phyloP scores from a whole-genome alignment of 1,284 basidiomycete species.

The Fomitopsis betulina region DNA sequence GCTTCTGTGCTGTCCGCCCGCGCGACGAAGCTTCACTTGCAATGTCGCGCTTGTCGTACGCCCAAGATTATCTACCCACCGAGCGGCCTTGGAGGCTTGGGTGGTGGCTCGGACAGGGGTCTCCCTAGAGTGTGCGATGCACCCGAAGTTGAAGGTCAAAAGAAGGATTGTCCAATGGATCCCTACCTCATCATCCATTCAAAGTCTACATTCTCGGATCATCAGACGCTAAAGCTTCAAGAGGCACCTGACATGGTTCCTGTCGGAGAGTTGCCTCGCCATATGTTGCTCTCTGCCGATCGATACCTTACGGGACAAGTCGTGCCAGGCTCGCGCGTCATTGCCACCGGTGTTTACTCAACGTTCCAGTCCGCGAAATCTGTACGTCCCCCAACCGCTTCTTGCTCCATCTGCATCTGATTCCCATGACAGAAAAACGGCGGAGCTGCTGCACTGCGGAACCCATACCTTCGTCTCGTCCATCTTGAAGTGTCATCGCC shows the following conservation, averaged over 20 bases:
- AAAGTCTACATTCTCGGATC: constrained; percentile 92
- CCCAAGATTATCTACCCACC: constrained; percentile 80
- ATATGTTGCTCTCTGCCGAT: constrained; percentile 93
- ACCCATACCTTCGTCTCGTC: constrained; percentile 91
- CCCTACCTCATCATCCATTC: constrained; percentile 97
- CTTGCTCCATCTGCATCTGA: not conserved
- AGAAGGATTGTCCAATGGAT: constrained; percentile 93
- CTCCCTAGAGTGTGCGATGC: constrained; percentile 85
- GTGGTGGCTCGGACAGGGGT: constrained; percentile 74
- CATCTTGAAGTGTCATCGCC: constrained; percentile 88
- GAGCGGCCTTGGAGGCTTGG: constrained; percentile 84
- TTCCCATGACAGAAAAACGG: constrained; percentile 56
- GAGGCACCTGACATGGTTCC: constrained; percentile 99
- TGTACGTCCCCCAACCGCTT: constrained; percentile 36
- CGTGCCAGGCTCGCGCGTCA: constrained; percentile 90
- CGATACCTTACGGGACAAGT: constrained; percentile 87
- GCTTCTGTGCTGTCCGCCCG: constrained; percentile 92
- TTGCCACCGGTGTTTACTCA: constrained; percentile 96
- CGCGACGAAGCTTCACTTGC: constrained; percentile 88
- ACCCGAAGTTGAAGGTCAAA: constrained; percentile 66
- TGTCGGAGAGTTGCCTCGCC: constrained; percentile 94
- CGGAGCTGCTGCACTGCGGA: constrained; percentile 81
- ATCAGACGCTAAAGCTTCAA: constrained; percentile 95
- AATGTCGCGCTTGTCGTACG: constrained; percentile 88
- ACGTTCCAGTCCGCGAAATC: constrained; percentile 88